phyloP scores from a whole-genome alignment of 768 basidiomycete genomes.

The Kwoniella dendrophila region DNA sequence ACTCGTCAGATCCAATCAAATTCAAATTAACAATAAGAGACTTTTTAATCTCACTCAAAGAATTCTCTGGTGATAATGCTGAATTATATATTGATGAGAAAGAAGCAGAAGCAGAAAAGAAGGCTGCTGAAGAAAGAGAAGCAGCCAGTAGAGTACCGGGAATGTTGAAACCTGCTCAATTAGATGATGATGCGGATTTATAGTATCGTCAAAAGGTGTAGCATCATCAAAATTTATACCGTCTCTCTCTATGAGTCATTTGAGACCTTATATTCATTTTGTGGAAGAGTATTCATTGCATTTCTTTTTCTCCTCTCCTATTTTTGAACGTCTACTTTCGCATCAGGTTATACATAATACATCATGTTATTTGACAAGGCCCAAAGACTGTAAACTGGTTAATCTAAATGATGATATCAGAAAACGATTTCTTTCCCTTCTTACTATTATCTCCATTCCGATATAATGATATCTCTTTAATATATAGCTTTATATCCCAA shows the following conservation, averaged over 20 bases:
- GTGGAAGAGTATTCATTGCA: not conserved
- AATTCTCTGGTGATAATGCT: slow-evolving; percentile 91
- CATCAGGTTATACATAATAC: no score
- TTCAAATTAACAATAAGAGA: slow-evolving; percentile 89
- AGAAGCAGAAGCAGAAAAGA: slow-evolving; percentile 76
- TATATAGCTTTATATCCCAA: no score
- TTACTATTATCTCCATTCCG: no score
- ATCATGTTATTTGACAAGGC: no score
- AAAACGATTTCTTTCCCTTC: no score
- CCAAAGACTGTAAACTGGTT: no score
- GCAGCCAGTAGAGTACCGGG: slow-evolving; percentile 94
- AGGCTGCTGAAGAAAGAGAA: slow-evolving; percentile 80
- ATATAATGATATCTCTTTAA: no score
- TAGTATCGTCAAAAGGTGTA: slow-evolving; percentile 14
- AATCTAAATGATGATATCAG: no score
- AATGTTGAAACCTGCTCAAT: slow-evolving; percentile 90
- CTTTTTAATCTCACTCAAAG: slow-evolving; percentile 96
- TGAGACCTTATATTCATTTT: not conserved
- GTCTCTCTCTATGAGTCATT: not conserved
- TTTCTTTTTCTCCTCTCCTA: not conserved
- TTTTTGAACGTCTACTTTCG: not conserved
- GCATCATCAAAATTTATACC: not conserved
- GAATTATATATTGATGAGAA: slow-evolving; percentile 94
- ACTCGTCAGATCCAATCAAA: slow-evolving; percentile 58
- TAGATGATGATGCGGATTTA: slow-evolving; percentile 79